A percentile compares a stretch with the other conserved stretches of the same genome.
phyloP scores from a whole-genome alignment of 176 grass and related monocot genomes.

The Carex kokanica region DNA sequence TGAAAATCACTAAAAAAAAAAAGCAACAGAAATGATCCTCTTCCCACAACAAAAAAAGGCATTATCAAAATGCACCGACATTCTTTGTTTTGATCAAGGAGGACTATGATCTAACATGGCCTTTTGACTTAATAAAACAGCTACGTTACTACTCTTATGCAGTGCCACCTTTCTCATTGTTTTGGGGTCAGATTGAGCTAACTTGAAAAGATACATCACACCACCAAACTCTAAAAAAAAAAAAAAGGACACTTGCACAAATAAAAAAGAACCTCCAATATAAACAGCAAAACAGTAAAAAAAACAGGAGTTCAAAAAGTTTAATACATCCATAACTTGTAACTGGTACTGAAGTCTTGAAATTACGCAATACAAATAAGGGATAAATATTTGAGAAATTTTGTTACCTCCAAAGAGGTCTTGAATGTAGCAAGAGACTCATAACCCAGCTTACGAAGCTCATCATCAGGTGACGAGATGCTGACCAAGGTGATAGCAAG shows the following conservation, averaged over 20 bases:
- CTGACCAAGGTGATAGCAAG: slow-evolving; percentile 81
- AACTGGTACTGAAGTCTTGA: slow-evolving; percentile 12
- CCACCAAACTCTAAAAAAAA: background rate
- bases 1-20: background rate
- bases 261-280: background rate
- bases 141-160: background rate
- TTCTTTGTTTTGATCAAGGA: background rate
- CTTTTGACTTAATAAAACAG: background rate
- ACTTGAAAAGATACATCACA: background rate
- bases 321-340: background rate
- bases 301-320: background rate
- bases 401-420: slow-evolving; percentile 64
- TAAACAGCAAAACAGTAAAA: background rate
- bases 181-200: background rate
- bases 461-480: slow-evolving; percentile 75
- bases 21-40: background rate
- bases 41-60: background rate
- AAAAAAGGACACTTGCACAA: background rate
- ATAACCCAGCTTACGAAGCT: slow-evolving; percentile 75
- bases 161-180: background rate
- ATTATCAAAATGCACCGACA: background rate
- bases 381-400: background rate
- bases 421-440: slow-evolving; percentile 73
- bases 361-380: background rate
- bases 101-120: background rate